Evolutionary conservation across 2,329 filamentous ascomycete genomes (phyloP).

Genomic region (Pleoardoris graminearum): DNA sequence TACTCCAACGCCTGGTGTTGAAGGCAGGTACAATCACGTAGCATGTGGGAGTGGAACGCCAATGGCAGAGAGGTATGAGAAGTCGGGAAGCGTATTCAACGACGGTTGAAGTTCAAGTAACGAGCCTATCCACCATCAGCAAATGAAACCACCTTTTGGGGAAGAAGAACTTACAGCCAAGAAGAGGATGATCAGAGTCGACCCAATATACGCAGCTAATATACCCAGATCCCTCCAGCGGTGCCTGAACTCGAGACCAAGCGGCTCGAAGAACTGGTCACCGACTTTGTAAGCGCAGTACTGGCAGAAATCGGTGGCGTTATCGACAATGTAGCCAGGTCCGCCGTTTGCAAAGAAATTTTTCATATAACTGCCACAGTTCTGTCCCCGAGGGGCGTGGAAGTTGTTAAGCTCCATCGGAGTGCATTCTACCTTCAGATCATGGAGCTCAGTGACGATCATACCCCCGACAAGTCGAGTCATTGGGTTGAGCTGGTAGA

Average conservation of each 20-base stretch:
- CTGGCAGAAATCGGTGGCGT: conserved; percentile 67
- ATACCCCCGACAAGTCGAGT: conserved; percentile 80
- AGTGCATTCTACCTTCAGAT: conserved; percentile 63
- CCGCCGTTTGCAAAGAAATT: conserved; percentile 71
- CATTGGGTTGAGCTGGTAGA: conserved; percentile 82
- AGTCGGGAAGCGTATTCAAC: neutral
- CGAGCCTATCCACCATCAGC: neutral
- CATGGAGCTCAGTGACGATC: conserved; percentile 76
- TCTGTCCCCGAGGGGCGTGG: conserved; percentile 65
- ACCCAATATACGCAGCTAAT: conserved; percentile 72
- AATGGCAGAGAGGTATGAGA: too few species aligned
- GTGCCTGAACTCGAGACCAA: conserved; percentile 67
- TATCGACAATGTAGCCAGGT: conserved; percentile 70
- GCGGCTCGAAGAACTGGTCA: conserved; percentile 74
- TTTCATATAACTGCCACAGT: conserved; percentile 76
- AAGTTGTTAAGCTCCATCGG: conserved; percentile 68
- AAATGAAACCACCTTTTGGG: neutral
- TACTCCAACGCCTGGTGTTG: neutral
- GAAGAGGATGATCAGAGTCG: conserved; percentile 71
- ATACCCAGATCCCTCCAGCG: conserved; percentile 86
- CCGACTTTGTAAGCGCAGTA: conserved; percentile 83
- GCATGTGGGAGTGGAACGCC: too few species aligned
- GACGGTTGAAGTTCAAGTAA: conserved; percentile 6
- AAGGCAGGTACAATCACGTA: too few species aligned
- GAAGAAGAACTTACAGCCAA: conserved; percentile 52